Percentiles rank a stretch among this genome's conserved stretches.
Evolutionary conservation across 495 filamentous ascomycete species (phyloP).

Genomic region (Lindgomyces ingoldianus): DNA sequence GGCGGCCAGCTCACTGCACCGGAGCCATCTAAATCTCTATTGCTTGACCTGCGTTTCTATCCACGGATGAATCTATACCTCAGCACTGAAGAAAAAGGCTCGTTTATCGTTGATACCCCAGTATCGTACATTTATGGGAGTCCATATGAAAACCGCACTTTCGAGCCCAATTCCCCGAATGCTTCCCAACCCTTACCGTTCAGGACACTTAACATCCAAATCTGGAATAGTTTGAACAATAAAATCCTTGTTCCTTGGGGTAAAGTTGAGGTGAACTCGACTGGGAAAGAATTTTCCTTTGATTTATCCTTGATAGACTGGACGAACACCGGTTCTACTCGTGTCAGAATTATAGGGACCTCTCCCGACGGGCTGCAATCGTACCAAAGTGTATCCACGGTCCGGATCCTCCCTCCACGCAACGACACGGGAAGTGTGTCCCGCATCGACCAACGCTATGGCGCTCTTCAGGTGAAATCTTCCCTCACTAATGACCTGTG

Average conservation of each 20-base stretch:
- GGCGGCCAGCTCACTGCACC: conserved; percentile 60
- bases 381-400: conserved; percentile 49
- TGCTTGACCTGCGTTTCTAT: conserved; percentile 60
- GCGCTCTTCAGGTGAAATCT: conserved; percentile 54
- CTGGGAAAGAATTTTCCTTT: conserved; percentile 9
- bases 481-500: conserved; percentile 44
- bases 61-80: conserved; percentile 65
- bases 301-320: neutral
- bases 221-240: conserved; percentile 42
- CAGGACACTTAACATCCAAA: conserved; percentile 34
- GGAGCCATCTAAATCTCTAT: conserved; percentile 47
- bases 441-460: conserved; percentile 63
- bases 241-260: conserved; percentile 32
- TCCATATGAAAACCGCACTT: conserved; percentile 45
- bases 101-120: conserved; percentile 62
- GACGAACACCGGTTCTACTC: neutral
- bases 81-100: conserved; percentile 52
- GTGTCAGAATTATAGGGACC: conserved; percentile 33
- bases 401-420: conserved; percentile 59
- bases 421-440: conserved; percentile 60
- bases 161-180: neutral
- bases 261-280: conserved; percentile 17
- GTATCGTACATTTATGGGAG: conserved; percentile 55
- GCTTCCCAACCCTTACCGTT: conserved; percentile 8
- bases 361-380: conserved; percentile 44